These are phyloP conservation scores for Cucurbita ficifolia DNA, from an alignment of 306 rosid species.

Conservation along the genomic window DNA sequence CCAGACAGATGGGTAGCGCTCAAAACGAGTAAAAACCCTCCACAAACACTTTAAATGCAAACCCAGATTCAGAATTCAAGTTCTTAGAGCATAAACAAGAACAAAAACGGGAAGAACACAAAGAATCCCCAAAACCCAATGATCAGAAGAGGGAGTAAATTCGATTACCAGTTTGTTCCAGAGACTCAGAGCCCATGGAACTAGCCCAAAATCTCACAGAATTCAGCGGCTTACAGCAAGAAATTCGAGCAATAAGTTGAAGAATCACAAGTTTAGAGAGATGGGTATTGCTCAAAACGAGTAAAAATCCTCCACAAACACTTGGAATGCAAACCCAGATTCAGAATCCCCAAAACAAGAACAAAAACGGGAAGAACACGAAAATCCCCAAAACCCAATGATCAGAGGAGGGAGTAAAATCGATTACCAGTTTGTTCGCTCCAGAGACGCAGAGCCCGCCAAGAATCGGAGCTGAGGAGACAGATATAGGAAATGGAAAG, in stretches of 20 bases:
- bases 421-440: not conserved
- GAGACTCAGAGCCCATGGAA: not conserved
- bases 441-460: not conserved
- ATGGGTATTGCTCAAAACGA: not conserved
- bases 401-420: not conserved
- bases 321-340: not conserved
- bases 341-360: not conserved
- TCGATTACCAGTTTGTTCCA: not conserved
- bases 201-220: conserved; percentile 4
- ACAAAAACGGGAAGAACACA: not conserved
- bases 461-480: not conserved
- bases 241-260: not conserved
- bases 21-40: not conserved
- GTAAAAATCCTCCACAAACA: not conserved
- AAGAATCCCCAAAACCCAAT: not conserved
- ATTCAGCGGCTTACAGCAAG: not conserved
- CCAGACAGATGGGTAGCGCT: not conserved
- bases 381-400: not conserved
- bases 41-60: not conserved
- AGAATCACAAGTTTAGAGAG: not conserved
- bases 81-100: not conserved
- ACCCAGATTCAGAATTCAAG: not conserved
- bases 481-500: not conserved
- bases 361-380: not conserved
- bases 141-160: not conserved